Base-by-base conservation (phyloP, 192 early-diverging fungal genomes). In the Coemansia sp. region DNA sequence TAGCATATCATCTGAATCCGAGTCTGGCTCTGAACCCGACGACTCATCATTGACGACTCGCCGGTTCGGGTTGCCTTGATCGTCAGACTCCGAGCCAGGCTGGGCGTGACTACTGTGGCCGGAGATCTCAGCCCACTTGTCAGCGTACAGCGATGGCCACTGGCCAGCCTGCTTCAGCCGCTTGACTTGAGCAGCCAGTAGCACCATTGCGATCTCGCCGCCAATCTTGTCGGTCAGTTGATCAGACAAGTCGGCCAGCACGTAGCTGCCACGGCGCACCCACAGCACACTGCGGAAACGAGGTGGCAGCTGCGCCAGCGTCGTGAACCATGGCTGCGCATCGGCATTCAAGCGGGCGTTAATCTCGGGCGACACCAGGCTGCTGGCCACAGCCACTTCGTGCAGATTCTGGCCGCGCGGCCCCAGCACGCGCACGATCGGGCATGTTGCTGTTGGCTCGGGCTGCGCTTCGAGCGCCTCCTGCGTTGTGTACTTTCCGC, bases 221-320 rank as follows among this genome's bases (percentile, higher is more conserved):
- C 77, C 84, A 17, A 94, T 83, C 73, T 94, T 94, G 57, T 87
- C 86, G 2, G 83, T 79, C 24, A 85, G 79, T 59, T 76, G 82
- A 29, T 78, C 82, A 6, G 72, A 67, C 22, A 87, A 86, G 49
- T 89, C 80, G 32, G 87, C 85, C 47, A 94, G 84, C 23, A 73
- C 60, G 39, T 69, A 82, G 57, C 62, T 76, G 85, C 92, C 91
- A 75, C 89, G 76, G 73, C 91, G 91, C 32, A 94, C 89, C 92
- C 92, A 94, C 53, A 94, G 84, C 11, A 90, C 69, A 66, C 86
- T 92, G 50, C 90, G 87, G 79, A 88, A 94, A 69, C 84, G 87
- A 29, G 90, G 88, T 14, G 91, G 92, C 54, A 94, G 67, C 54
- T 83, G 85, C 38, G 84, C 91, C 29, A 94, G 82, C 19, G 84